Evolutionary conservation across 2,329 filamentous ascomycete genomes (phyloP).

Genomic region (Endoconidiophora laricicola): DNA sequence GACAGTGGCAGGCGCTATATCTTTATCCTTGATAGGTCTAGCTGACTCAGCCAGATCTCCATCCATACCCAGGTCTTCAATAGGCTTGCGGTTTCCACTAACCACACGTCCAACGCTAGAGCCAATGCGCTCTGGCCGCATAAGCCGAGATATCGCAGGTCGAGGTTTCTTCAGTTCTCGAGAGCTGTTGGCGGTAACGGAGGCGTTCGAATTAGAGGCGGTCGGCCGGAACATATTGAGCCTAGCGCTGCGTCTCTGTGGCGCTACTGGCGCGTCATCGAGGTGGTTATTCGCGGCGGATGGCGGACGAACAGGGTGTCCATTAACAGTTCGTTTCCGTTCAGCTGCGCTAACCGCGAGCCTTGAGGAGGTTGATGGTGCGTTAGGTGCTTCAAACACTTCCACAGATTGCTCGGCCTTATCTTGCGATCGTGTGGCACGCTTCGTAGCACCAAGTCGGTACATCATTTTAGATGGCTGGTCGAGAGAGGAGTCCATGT

Average conservation of each 20-base stretch:
- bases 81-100: constrained; percentile 72
- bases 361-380: constrained; percentile 22
- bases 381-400: constrained; percentile 25
- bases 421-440: constrained; percentile 23
- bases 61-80: constrained; percentile 50
- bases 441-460: constrained; percentile 28
- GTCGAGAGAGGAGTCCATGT: background rate
- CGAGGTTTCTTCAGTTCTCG: constrained; percentile 74
- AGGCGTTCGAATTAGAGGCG: constrained; percentile 44
- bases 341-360: constrained; percentile 35
- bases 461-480: constrained; percentile 42
- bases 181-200: constrained; percentile 18
- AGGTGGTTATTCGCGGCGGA: constrained; percentile 24
- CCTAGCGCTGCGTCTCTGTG: constrained; percentile 54
- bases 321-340: constrained; percentile 84
- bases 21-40: constrained; percentile 16
- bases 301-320: constrained; percentile 45
- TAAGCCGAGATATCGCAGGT: constrained; percentile 48
- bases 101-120: constrained; percentile 72
- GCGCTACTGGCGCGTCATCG: constrained; percentile 42
- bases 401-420: constrained; percentile 20
- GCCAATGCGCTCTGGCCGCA: constrained; percentile 48
- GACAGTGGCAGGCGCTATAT: background rate
- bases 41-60: constrained; percentile 47
- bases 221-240: constrained; percentile 55